Conservation (phyloP, 2,329 filamentous ascomycete genomes). For the Nemania abortiva region DNA sequence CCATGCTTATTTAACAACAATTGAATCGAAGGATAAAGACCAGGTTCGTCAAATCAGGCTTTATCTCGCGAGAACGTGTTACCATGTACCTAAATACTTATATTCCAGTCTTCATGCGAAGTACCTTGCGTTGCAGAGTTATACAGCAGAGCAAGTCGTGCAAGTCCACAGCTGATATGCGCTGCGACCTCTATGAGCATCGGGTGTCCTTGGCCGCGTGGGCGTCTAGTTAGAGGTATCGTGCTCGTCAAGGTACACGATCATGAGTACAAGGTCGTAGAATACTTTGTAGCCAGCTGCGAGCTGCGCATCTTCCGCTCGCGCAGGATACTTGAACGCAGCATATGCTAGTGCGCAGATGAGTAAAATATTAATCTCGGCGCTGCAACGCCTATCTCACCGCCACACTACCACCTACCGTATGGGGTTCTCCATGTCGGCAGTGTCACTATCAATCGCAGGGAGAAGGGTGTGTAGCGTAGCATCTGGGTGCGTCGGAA, state of each 20-base stretch:
- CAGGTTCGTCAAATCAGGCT: neutral
- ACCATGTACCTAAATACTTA: neutral
- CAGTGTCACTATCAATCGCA: neutral
- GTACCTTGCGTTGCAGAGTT: neutral
- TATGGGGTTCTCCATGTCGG: slow-evolving; percentile 3
- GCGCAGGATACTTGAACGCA: neutral
- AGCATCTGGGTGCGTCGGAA: slow-evolving; percentile 2
- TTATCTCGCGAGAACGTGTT: neutral
- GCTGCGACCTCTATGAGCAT: neutral
- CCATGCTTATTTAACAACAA: neutral
- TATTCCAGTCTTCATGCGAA: too few relatives aligned
- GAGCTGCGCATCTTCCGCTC: neutral
- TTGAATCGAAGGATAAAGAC: neutral
- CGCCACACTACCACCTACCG: slow-evolving; percentile 9
- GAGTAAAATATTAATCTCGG: neutral
- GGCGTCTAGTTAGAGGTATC: too few relatives aligned
- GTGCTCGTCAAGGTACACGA: too few relatives aligned
- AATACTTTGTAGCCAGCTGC: neutral
- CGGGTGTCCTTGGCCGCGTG: neutral
- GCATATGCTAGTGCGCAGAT: neutral
- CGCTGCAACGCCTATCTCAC: slow-evolving; percentile 2
- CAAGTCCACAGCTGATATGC: too few relatives aligned
- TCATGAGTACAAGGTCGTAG: too few relatives aligned
- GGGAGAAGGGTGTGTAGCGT: neutral
- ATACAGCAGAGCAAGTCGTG: neutral